Evolutionary conservation across 2,329 filamentous ascomycete species (phyloP), one percentile per base, ranked within the genome.

Genomic region (Aplosporella prunicola): DNA sequence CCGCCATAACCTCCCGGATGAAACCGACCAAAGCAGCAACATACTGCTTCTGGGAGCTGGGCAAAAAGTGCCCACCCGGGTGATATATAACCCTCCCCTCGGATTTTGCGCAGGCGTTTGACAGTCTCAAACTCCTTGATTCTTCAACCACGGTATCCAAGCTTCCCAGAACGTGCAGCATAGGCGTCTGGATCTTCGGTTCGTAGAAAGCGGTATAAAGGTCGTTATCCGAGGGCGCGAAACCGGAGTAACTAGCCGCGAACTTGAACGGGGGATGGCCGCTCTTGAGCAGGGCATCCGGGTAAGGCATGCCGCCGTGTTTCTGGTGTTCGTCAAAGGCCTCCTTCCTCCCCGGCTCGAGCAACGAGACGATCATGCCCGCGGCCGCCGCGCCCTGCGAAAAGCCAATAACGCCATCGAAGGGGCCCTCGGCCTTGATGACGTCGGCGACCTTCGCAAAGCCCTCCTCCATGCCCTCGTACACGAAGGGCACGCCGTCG

Each of bases 121-220:
- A 69, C 41, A 95, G 61, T 15, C 67, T 72, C 50, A 73, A 66
- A 56, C 76, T 84, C 51, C 84, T 67, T 36, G 61, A 60, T 65
- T 95, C 88, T 20, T 87, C 83, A 1, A 96, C 88, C 1, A 95
- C 84, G 3, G 81, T 85, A 63, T 95, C 89, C 48, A 94, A 64
- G 37, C 77, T 80, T 1, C 89, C 89, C 17, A 94, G 58, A 48
- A 87, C 81, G 63, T 94, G 86, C 60, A 93, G 57, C 44, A 82
- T 76, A 0, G 85, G 83, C 42, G 88, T 94, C 44, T 55, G 58
- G 42, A 95, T 80, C 55, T 72, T 70, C 11, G 84, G 85, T 48
- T 84, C 74, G 54, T 85, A 93, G 43, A 84, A 78, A 35, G 74
- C 83, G 25, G 58, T 57, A 54, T 93, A 78, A 27, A 72, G 61